These are phyloP conservation scores for Erucastrum elatum DNA, from an alignment of 345 rosid species.

Conservation along the genomic window DNA sequence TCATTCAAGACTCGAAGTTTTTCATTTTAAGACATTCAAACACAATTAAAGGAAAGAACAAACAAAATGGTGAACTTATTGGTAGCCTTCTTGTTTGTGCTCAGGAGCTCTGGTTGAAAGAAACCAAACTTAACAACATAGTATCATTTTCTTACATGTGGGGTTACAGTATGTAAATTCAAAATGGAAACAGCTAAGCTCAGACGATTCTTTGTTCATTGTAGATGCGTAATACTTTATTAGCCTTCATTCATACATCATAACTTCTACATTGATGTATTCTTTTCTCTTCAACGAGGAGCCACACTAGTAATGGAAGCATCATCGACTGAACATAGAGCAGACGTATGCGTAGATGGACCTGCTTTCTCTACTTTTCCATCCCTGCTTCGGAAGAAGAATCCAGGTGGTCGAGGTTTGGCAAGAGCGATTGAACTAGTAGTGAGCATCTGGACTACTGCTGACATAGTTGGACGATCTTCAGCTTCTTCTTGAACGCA, in stretches of 20 bases:
- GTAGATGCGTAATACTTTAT: neutral
- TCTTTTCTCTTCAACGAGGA: neutral
- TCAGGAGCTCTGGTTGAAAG: neutral
- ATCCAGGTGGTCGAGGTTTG: neutral
- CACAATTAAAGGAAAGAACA: neutral
- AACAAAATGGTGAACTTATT: neutral
- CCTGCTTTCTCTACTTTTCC: neutral
- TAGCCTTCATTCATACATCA: neutral
- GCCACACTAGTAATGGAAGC: neutral
- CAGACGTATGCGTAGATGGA: neutral
- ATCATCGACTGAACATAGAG: neutral
- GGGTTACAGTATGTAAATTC: neutral
- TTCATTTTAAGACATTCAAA: neutral
- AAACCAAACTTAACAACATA: neutral
- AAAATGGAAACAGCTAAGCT: neutral
- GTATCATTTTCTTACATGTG: neutral
- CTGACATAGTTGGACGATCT: too few species aligned
- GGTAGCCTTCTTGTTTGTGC: neutral
- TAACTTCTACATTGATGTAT: neutral
- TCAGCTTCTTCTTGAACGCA: too few species aligned
- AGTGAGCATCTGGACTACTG: too few species aligned
- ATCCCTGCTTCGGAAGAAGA: neutral
- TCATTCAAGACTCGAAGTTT: neutral
- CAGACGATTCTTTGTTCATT: neutral
- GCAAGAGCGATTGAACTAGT: conserved; percentile 13